Percentiles rank a stretch among this genome's conserved stretches.
These are phyloP conservation scores for Blastobotrys illinoisensis DNA, from an alignment of 1,139 yeast species.

Conservation along the genomic window DNA sequence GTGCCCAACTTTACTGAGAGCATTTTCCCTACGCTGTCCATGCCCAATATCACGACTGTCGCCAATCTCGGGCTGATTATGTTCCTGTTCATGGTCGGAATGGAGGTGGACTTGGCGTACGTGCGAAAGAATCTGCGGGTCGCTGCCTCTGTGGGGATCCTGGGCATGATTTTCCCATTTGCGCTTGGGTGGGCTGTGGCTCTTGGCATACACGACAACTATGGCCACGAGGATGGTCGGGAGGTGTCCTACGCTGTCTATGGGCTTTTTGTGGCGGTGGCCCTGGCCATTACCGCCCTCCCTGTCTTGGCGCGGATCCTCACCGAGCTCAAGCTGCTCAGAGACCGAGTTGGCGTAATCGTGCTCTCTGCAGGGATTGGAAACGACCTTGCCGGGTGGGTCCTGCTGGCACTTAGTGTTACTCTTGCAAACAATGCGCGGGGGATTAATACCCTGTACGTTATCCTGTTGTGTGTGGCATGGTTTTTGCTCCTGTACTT, in stretches of 20 bases:
- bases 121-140: constrained; percentile 53
- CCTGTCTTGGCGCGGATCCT: constrained; percentile 77
- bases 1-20: constrained; percentile 58
- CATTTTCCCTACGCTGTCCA: constrained; percentile 58
- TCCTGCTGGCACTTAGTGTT: constrained; percentile 65
- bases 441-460: constrained; percentile 63
- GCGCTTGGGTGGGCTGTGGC: constrained; percentile 72
- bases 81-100: constrained; percentile 67
- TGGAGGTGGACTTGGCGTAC: constrained; percentile 67
- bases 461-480: constrained; percentile 56
- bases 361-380: constrained; percentile 77
- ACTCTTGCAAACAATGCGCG: constrained; percentile 69
- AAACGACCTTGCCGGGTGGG: constrained; percentile 80
- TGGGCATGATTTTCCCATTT: constrained; percentile 70
- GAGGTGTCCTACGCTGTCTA: constrained; percentile 58
- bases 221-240: constrained; percentile 24
- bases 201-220: constrained; percentile 52
- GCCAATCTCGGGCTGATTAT: constrained; percentile 71
- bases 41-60: constrained; percentile 57
- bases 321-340: constrained; percentile 62
- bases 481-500: constrained; percentile 58
- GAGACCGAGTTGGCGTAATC: constrained; percentile 71
- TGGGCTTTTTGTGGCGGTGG: constrained; percentile 73
- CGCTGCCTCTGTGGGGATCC: constrained; percentile 61
- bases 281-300: constrained; percentile 76